These are phyloP conservation scores for Debaryomyces sp. DNA, from an alignment of 1,139 yeast genomes.

Conservation along the genomic window DNA sequence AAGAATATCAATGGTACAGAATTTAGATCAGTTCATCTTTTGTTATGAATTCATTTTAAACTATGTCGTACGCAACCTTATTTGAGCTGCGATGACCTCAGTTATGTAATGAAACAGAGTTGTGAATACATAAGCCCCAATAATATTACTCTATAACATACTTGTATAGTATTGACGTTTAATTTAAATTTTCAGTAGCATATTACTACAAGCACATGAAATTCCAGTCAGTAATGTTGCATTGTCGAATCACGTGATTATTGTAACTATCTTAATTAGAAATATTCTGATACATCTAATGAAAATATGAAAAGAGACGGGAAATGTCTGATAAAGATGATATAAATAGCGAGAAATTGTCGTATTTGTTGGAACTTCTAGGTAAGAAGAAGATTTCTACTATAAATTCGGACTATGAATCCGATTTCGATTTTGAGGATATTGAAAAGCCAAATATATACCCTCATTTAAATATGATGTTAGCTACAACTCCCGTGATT, in stretches of 20 bases:
- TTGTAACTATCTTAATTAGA: neutral
- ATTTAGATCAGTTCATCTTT: conserved; percentile 45
- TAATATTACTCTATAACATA: neutral
- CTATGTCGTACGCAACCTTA: conserved; percentile 20
- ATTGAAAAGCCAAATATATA: conserved; percentile 3
- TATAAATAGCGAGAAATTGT: conserved; percentile 14
- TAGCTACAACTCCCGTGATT: conserved; percentile 15
- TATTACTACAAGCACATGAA: neutral
- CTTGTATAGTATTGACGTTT: neutral
- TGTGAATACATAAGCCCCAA: neutral
- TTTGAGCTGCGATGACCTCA: neutral
- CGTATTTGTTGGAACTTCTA: conserved; percentile 20
- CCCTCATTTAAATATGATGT: conserved; percentile 14
- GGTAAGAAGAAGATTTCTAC: conserved; percentile 14
- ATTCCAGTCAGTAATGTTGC: too few species aligned
- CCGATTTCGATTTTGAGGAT: conserved; percentile 11
- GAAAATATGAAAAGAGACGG: neutral
- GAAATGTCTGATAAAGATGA: conserved; percentile 6
- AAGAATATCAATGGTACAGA: conserved; percentile 51
- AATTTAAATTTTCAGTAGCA: neutral
- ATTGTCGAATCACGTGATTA: neutral
- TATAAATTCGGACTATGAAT: conserved; percentile 12
- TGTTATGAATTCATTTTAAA: conserved; percentile 44
- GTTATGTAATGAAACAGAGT: neutral
- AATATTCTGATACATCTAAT: neutral